Conservation (phyloP, 2,329 filamentous ascomycete species). For the Trichophyton mentagrophytes region DNA sequence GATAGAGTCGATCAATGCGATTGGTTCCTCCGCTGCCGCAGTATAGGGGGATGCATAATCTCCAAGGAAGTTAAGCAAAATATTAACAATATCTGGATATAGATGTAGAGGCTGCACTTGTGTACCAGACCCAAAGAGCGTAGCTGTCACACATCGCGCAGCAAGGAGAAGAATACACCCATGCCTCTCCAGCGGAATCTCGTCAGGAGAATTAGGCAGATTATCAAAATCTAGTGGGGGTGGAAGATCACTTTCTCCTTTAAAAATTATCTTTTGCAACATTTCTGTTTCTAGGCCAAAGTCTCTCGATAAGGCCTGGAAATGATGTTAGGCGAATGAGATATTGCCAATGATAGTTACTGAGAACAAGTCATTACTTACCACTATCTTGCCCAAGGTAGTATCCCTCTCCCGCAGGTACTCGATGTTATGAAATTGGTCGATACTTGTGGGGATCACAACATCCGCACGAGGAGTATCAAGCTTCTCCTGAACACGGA, state of each 20-base stretch:
- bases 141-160: conserved; percentile 38
- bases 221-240: conserved; percentile 42
- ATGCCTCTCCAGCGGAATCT: conserved; percentile 45
- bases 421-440: conserved; percentile 39
- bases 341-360: not conserved
- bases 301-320: conserved; percentile 41
- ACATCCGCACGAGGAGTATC: conserved; percentile 36
- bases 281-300: conserved; percentile 38
- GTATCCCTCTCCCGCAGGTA: conserved; percentile 41
- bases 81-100: conserved; percentile 41
- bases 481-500: conserved; percentile 45
- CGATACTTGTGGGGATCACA: conserved; percentile 18
- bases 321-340: conserved; percentile 6
- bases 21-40: conserved; percentile 21
- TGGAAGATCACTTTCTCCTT: conserved; percentile 26
- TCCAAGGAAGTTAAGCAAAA: conserved; percentile 42
- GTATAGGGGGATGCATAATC: conserved; percentile 26
- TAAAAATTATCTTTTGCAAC: conserved; percentile 35
- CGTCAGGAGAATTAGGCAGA: conserved; percentile 38
- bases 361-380: conserved; percentile 17
- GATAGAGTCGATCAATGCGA: conserved; percentile 43
- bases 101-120: conserved; percentile 31
- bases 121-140: conserved; percentile 35
- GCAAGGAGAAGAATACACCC: conserved; percentile 43
- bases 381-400: conserved; percentile 44